phyloP scores from a whole-genome alignment of 2,329 filamentous ascomycete genomes.

The Didymella glomerata region DNA sequence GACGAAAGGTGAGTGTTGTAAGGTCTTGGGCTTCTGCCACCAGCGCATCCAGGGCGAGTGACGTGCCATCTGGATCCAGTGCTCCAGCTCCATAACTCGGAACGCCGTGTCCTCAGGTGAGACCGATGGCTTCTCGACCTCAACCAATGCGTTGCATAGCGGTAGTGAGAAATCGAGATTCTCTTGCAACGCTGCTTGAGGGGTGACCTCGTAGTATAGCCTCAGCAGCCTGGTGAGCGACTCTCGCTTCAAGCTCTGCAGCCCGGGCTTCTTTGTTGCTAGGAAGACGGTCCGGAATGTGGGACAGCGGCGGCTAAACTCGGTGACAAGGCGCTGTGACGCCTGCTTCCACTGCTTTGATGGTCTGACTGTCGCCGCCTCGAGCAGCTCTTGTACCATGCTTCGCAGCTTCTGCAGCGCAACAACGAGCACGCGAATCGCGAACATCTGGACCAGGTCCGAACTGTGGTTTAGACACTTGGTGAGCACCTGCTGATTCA shows the following conservation, averaged over 20 bases:
- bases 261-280: constrained; percentile 74
- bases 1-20: constrained; percentile 74
- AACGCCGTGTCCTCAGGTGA: constrained; percentile 62
- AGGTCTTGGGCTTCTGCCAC: constrained; percentile 77
- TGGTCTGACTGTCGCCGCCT: constrained; percentile 51
- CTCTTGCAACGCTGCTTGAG: constrained; percentile 79
- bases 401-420: constrained; percentile 79
- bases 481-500: constrained; percentile 80
- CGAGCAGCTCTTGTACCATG: constrained; percentile 69
- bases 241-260: constrained; percentile 78
- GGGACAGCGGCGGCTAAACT: constrained; percentile 81
- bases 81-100: constrained; percentile 77
- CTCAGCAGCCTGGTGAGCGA: constrained; percentile 79
- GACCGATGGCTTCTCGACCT: constrained; percentile 58
- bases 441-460: constrained; percentile 84
- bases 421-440: constrained; percentile 78
- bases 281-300: constrained; percentile 81
- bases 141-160: constrained; percentile 72
- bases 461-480: constrained; percentile 81
- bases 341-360: constrained; percentile 74
- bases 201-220: constrained; percentile 85
- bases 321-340: constrained; percentile 70
- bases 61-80: constrained; percentile 80
- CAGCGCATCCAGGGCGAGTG: constrained; percentile 87
- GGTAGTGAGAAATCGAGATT: constrained; percentile 87